Percentiles rank a stretch among this genome's conserved stretches.
phyloP scores from a whole-genome alignment of 108 stramenopile genomes.

The Asterionellopsis glacialis region DNA sequence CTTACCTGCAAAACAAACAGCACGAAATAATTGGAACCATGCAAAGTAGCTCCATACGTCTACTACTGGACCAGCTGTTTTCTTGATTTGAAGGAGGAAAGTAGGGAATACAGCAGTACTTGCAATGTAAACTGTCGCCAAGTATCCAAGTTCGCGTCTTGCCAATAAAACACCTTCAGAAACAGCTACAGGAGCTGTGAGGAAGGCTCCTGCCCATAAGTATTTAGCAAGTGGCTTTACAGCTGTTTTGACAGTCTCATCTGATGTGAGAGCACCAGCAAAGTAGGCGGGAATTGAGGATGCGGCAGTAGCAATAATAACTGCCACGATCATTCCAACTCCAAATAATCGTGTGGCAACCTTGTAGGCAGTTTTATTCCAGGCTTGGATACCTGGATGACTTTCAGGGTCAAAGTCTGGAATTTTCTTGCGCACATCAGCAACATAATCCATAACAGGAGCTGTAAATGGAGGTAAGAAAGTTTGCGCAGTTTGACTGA shows the following conservation, averaged over 20 bases:
- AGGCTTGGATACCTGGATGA: slow-evolving; percentile 31
- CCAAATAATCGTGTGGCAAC: slow-evolving; percentile 50
- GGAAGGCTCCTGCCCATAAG: slow-evolving; percentile 60
- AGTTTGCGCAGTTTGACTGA: slow-evolving; percentile 79
- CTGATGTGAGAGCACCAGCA: slow-evolving; percentile 61
- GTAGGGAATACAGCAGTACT: slow-evolving; percentile 75
- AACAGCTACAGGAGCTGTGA: slow-evolving; percentile 84
- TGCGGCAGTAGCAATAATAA: slow-evolving; percentile 54
- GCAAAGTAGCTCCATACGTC: slow-evolving; percentile 84
- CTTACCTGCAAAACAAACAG: slow-evolving; percentile 65
- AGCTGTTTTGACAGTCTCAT: slow-evolving; percentile 54
- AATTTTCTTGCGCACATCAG: slow-evolving; percentile 16
- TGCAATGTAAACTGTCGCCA: slow-evolving; percentile 67
- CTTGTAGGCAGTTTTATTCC: slow-evolving; percentile 31
- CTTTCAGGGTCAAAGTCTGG: slow-evolving; percentile 7
- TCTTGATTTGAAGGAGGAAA: slow-evolving; percentile 58
- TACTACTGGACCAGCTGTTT: slow-evolving; percentile 53
- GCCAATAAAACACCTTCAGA: slow-evolving; percentile 81
- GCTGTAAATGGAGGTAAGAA: slow-evolving; percentile 63
- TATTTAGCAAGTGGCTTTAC: slow-evolving; percentile 72
- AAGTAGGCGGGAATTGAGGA: slow-evolving; percentile 62
- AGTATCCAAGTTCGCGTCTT: slow-evolving; percentile 57
- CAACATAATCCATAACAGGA: slow-evolving; percentile 33
- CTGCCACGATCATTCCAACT: slow-evolving; percentile 52
- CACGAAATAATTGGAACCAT: slow-evolving; percentile 77